Base-by-base conservation (phyloP, 208 protist genomes). In the Balamuthia mandrillaris region DNA sequence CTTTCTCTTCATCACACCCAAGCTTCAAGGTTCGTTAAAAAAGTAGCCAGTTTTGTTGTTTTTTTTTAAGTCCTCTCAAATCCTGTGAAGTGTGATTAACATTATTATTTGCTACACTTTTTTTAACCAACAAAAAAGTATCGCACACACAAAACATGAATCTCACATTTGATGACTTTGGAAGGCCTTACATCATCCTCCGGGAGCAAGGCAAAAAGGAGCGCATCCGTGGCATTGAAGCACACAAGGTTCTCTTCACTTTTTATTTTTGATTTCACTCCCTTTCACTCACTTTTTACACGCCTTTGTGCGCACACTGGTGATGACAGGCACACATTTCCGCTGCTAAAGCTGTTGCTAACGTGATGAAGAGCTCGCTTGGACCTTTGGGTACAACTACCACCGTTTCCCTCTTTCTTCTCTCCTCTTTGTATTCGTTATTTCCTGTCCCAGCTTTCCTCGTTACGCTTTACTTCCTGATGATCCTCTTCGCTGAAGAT, bases 91-190 rank as follows among this genome's bases (percentile, higher is more conserved):
- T n/a, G n/a, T n/a, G n/a, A n/a, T n/a, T n/a, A n/a, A n/a, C n/a
- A n/a, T n/a, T n/a, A n/a, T n/a, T n/a, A n/a, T n/a, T n/a, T n/a
- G n/a, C n/a, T n/a, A n/a, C n/a, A n/a, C n/a, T n/a, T n/a, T n/a
- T n/a, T 56, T 21, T 56, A 56, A 56, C 49, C 49, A 56, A 56
- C 21, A 24, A 21, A 56, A 56, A 21, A 21, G 49, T 56, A 21
- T 56, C 21, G 21, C 21, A 21, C 21, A 75, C 9, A 61, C 16
- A 21, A 4, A 63, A 29, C 9, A 97, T 98, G 96, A 95, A 94
- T 86, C 90, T 99, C 54, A 95, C 96, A 6, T 99, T 98, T 90
- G 99, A 99, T 86, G 98, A 99, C 87, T 99, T 97, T 91, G 99
- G 99, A 29, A 93, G 97, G 29, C 99, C 99, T 29, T 99, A 99